These are phyloP conservation scores for Agrocybe praecox DNA, from an alignment of 768 basidiomycete species.

Conservation along the genomic window DNA sequence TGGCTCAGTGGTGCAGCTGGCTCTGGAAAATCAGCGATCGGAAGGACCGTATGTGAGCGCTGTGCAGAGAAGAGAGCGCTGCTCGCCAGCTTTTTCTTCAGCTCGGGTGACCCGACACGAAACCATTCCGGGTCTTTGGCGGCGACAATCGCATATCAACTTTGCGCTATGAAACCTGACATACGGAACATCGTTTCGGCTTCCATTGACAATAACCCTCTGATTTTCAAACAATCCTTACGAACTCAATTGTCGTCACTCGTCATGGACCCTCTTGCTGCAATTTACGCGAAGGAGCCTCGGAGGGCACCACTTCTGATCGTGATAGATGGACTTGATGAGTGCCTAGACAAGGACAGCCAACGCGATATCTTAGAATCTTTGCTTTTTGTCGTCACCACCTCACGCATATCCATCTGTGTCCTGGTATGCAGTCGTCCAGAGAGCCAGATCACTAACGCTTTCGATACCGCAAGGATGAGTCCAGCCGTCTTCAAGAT, in stretches of 20 bases:
- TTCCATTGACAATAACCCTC: slow-evolving; percentile 6
- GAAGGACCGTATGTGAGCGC: slow-evolving; percentile 13
- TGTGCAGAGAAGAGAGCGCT: background rate
- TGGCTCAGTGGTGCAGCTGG: slow-evolving; percentile 22
- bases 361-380: background rate
- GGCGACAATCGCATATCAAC: slow-evolving; percentile 22
- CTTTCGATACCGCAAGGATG: background rate
- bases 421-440: slow-evolving; percentile 1
- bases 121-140: background rate
- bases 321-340: background rate
- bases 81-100: slow-evolving; percentile 8
- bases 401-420: background rate
- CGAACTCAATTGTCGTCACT: slow-evolving; percentile 7
- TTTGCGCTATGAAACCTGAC: slow-evolving; percentile 6
- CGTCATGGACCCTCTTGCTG: slow-evolving; percentile 5
- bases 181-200: background rate
- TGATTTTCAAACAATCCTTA: slow-evolving; percentile 5
- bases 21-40: slow-evolving; percentile 19
- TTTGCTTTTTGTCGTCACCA: background rate
- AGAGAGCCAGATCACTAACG: background rate
- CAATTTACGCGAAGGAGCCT: background rate
- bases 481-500: background rate
- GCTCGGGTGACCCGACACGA: background rate
- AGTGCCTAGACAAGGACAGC: background rate
- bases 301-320: background rate